phyloP scores from a whole-genome alignment of 148 eudicot genomes.

The Spergularia bocconei region DNA sequence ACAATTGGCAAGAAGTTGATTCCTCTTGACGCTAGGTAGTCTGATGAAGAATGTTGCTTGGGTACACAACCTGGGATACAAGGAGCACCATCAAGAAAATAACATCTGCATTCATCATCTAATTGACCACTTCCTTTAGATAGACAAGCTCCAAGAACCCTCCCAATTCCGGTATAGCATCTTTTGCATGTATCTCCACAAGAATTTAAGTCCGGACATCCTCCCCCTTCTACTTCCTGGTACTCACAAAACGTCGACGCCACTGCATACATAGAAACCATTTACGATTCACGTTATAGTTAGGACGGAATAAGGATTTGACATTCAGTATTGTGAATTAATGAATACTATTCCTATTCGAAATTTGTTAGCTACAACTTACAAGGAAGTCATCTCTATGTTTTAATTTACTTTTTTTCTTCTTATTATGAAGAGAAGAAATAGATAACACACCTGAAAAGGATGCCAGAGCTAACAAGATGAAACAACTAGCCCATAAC shows the following conservation, averaged over 20 bases:
- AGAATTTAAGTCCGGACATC: conserved; percentile 2
- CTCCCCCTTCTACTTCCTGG: background rate
- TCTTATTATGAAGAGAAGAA: background rate
- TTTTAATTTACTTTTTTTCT: too few relatives aligned
- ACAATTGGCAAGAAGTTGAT: background rate
- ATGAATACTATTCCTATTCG: too few relatives aligned
- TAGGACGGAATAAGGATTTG: too few relatives aligned
- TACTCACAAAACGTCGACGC: background rate
- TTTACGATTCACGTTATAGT: too few relatives aligned
- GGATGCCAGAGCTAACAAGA: background rate
- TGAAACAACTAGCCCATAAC: background rate
- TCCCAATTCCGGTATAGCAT: background rate
- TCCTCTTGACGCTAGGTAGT: background rate
- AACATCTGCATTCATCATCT: conserved; percentile 15
- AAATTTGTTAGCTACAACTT: too few relatives aligned
- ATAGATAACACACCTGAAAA: background rate
- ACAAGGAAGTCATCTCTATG: too few relatives aligned
- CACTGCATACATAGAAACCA: background rate
- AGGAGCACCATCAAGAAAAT: conserved; percentile 5
- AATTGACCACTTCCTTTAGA: conserved; percentile 18
- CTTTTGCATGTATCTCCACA: conserved; percentile 6
- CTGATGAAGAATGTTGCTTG: background rate
- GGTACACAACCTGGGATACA: conserved; percentile 15
- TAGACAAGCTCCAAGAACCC: conserved; percentile 12
- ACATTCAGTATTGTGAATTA: too few relatives aligned